Evolutionary conservation across 2,329 filamentous ascomycete species (phyloP), one percentile per base, ranked within the genome.

Genomic region (Alternaria sp.): DNA sequence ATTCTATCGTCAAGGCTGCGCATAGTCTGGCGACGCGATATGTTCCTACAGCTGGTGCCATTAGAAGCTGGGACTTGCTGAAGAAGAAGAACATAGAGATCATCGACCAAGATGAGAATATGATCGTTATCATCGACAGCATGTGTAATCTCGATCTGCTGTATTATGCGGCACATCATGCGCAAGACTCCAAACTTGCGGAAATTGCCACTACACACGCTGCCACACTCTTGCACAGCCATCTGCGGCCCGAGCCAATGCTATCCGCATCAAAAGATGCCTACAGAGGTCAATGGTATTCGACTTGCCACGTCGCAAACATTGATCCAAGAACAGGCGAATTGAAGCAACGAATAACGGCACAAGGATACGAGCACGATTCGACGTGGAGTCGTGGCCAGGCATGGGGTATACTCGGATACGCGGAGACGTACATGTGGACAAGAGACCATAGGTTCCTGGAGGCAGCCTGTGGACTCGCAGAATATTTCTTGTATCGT

Each of bases 51-150:
- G 75, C 79, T 0, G 71, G 75, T 14, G 75, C 74, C 0, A 75
- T 84, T 67, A 77, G 38, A 49, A 82, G 80, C 6, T 84, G 82
- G 82, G 82, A 84, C 52, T 65, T 72, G 2, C 81, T 81, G 44
- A 64, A 76, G 7, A 83, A 81, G 7, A 78, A 78, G 22, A 54
- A 72, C 6, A 81, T 81, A 53, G 62, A 67, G 1, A 81, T 81
- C 42, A 59, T 64, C 0, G 77, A 82, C 28, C 73, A 79, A 0
- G 57, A 58, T 0, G 64, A 71, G 0, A 80, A 81, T 28, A 81
- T 81, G 56, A 69, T 82, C 3, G 73, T 81, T 5, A 79, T 82
- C 36, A 81, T 82, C 28, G 79, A 81, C 57, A 70, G 76, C 62
- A 43, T 55, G 3, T 58, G 28, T 18, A 62, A 83, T 51, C 71